Conservation (phyloP, 176 grass and related monocot genomes). For the Carex myosuroides region DNA sequence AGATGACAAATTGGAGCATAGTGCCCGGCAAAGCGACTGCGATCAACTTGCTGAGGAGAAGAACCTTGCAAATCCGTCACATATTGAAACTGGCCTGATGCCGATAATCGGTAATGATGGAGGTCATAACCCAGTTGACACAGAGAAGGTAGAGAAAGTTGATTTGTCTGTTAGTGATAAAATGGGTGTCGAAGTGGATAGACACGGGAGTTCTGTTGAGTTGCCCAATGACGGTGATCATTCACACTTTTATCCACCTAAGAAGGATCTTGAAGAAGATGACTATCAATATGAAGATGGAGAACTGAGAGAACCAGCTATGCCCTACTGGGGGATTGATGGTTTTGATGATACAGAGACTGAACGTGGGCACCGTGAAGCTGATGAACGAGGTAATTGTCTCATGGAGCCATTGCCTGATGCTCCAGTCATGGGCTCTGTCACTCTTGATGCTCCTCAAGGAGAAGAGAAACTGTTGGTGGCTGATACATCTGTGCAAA, state of each 20-base stretch:
- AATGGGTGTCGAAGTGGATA: constrained; percentile 18
- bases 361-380: constrained; percentile 21
- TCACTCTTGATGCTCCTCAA: constrained; percentile 27
- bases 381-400: constrained; percentile 40
- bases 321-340: constrained; percentile 44
- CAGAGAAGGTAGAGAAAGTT: constrained; percentile 5
- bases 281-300: constrained; percentile 99
- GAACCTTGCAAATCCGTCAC: background rate
- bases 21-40: background rate
- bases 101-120: background rate
- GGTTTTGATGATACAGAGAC: constrained; percentile 37
- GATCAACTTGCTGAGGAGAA: background rate
- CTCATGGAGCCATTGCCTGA: constrained; percentile 22
- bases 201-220: background rate
- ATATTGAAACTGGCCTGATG: constrained; percentile 8
- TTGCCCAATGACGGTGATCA: background rate
- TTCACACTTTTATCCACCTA: constrained; percentile 9
- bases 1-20: constrained; percentile 1
- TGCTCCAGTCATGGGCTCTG: constrained; percentile 1
- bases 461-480: constrained; percentile 12
- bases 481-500: constrained; percentile 13
- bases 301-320: constrained; percentile 67
- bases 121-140: background rate
- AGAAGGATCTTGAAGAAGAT: constrained; percentile 57
- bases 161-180: constrained; percentile 26